Percentiles rank a stretch among this genome's conserved stretches.
phyloP scores from a whole-genome alignment of 139 green algal genomes.

The Micractinium conductrix region DNA sequence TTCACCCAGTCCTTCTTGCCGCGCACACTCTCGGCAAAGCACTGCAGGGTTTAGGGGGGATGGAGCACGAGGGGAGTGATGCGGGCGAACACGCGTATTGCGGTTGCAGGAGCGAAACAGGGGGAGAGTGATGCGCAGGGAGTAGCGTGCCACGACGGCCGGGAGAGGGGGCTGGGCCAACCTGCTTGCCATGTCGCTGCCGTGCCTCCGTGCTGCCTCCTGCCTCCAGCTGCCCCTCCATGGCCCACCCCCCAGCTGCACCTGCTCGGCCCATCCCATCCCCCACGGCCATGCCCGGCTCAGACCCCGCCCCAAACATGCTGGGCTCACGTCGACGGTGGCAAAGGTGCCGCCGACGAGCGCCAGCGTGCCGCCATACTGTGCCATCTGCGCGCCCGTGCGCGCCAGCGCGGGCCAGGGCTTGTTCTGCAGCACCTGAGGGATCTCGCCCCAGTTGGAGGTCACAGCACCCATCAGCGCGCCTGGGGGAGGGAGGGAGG shows the following conservation, averaged over 20 bases:
- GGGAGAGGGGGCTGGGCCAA: not conserved
- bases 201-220: not conserved
- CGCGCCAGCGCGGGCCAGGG: conserved; percentile 58
- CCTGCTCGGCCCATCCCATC: not conserved
- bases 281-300: no score
- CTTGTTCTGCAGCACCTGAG: conserved; percentile 55
- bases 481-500: conserved; percentile 6
- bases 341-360: conserved; percentile 48
- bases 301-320: no score
- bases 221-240: not conserved
- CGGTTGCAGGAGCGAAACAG: no score
- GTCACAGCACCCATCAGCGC: conserved; percentile 49
- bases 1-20: conserved; percentile 63
- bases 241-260: no score
- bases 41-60: no score
- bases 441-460: conserved; percentile 63
- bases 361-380: conserved; percentile 56
- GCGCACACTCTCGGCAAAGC: conserved; percentile 44
- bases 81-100: no score
- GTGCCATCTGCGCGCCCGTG: conserved; percentile 58
- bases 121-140: no score
- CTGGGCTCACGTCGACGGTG: conserved; percentile 39
- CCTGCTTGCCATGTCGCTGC: not conserved
- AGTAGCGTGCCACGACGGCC: not conserved
- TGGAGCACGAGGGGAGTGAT: no score